Base-by-base conservation (phyloP, 73 alveolate species). In the Paramecium sexaurelia region DNA sequence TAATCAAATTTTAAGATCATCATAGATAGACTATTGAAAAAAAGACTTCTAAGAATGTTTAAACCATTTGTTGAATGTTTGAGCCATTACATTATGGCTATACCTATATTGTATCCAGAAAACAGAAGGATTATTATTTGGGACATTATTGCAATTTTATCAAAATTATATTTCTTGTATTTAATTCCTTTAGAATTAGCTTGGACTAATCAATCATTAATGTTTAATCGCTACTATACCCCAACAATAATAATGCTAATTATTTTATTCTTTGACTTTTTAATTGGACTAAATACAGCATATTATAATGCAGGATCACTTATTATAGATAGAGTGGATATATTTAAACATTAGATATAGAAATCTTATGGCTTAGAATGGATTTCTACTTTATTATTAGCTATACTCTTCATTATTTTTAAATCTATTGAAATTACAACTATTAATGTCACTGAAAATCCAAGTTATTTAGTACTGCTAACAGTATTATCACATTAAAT, bases 131-230 rank as follows among this genome's bases (percentile, higher is more conserved):
- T 36, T 8, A 41, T 39, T 0, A 6, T 41, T 43, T 78, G 68
- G 71, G 90, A 78, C 41, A 40, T 78, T 40, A 41, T 22, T 5
- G 90, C 90, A 37, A 20, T 37, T 10, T 19, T 32, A 56, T 20
- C 55, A n/a, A 78, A 40, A 78, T 24, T 78, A 24, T 78, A 78
- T 78, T 78, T 78, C 29, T 41, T 78, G 36, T 78, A 78, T 11
- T 22, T 78, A 40, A 78, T 78, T 3, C 90, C 90, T 36, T 36
- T 78, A 40, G 69, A 78, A 24, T 78, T 78, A 27, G 90, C 90
- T 20, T 78, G 90, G 90, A 41, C 73, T n/a, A 17, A 78, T 22
- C 19, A 78, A 45, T 24, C 33, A 40, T 55, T 78, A n/a, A 8
- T 78, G 39, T 78, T 39, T 78, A 61, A 45, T 41, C 19, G 35